phyloP scores from a whole-genome alignment of 2,329 filamentous ascomycete genomes.

The Exophiala aquamarina region DNA sequence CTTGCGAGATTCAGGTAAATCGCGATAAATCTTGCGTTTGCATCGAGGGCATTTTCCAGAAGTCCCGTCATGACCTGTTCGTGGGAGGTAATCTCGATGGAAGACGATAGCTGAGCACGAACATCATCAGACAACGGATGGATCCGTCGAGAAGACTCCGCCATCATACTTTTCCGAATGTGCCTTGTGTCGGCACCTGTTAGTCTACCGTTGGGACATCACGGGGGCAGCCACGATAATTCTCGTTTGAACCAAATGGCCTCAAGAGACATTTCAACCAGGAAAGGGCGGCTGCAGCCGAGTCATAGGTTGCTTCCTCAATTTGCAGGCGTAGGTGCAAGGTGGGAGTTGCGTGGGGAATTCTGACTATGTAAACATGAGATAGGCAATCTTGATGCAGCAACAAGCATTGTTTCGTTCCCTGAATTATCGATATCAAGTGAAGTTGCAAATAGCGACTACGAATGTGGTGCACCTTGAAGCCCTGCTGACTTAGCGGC shows the following conservation, averaged over 20 bases:
- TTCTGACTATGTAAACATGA: too few species aligned
- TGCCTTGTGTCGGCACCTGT: not conserved
- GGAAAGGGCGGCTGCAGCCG: too few species aligned
- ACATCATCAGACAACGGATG: slow-evolving; percentile 14
- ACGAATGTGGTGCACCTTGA: too few species aligned
- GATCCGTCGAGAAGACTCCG: slow-evolving; percentile 7
- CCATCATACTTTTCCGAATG: slow-evolving; percentile 5
- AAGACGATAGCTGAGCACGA: slow-evolving; percentile 72
- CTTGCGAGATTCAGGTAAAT: slow-evolving; percentile 72
- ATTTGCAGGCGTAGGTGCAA: too few species aligned
- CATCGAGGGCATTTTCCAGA: slow-evolving; percentile 82
- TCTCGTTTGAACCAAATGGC: too few species aligned
- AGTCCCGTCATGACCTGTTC: slow-evolving; percentile 70
- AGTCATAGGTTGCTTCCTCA: not conserved
- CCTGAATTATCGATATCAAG: too few species aligned
- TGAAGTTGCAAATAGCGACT: too few species aligned
- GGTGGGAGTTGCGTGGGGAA: too few species aligned
- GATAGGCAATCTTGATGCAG: too few species aligned
- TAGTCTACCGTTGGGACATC: slow-evolving; percentile 3
- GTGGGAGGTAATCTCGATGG: slow-evolving; percentile 73
- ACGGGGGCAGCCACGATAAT: slow-evolving; percentile 12
- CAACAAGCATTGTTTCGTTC: too few species aligned
- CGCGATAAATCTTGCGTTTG: slow-evolving; percentile 66
- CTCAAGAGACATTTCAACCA: too few species aligned
- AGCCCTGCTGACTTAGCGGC: too few species aligned